Conservation (phyloP, 441 rosid species). For the Corymbia calophylla region DNA sequence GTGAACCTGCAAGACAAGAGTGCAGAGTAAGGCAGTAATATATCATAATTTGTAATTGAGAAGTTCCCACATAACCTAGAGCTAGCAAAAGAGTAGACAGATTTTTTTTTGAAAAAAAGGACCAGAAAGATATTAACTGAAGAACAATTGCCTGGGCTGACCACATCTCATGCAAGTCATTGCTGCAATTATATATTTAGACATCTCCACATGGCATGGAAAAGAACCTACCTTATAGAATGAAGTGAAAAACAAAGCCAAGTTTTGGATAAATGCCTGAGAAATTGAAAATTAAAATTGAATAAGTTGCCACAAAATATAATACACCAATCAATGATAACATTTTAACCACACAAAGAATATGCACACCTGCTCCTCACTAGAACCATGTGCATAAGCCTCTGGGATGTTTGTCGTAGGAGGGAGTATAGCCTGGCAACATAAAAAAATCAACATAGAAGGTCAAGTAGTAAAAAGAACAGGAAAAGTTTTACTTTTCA, state of each 20-base stretch:
- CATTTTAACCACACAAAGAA: not conserved
- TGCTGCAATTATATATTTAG: not conserved
- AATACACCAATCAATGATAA: not conserved
- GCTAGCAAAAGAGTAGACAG: not conserved
- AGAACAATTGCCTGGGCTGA: not conserved
- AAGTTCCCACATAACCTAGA: not conserved
- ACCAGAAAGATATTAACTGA: not conserved
- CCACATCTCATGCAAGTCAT: not conserved
- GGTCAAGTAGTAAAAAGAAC: not conserved
- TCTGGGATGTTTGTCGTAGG: conserved; percentile 83
- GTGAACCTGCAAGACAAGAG: conserved; percentile 50
- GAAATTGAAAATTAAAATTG: not conserved
- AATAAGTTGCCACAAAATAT: not conserved
- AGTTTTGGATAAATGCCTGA: conserved; percentile 98
- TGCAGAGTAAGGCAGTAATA: not conserved
- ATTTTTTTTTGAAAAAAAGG: not conserved
- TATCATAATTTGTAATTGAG: not conserved
- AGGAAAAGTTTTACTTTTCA: not conserved
- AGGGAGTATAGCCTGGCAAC: conserved; percentile 64
- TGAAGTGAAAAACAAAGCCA: conserved; percentile 94
- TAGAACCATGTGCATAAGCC: conserved; percentile 80
- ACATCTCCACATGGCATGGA: not conserved
- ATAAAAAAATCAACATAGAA: not conserved
- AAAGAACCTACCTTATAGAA: conserved; percentile 68
- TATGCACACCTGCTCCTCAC: conserved; percentile 83